Evolutionary conservation across 1,284 basidiomycete species (phyloP).

Genomic region (Cutaneotrichosporon curvatum): DNA sequence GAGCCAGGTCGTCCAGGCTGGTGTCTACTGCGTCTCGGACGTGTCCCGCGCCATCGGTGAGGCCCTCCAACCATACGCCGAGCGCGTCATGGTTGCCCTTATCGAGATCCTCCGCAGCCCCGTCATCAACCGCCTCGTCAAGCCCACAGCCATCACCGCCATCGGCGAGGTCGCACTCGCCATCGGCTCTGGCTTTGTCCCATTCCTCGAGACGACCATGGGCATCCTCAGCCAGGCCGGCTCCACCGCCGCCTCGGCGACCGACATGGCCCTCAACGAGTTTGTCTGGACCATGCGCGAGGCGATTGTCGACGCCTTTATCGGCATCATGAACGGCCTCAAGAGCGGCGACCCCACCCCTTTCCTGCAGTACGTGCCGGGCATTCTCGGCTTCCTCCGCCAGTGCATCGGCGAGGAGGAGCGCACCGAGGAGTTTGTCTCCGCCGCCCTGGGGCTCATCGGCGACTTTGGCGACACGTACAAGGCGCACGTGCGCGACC

Average conservation of each 20-base stretch:
- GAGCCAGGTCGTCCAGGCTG: constrained; percentile 88
- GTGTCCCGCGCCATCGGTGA: constrained; percentile 87
- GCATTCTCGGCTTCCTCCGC: constrained; percentile 75
- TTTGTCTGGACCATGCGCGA: constrained; percentile 87
- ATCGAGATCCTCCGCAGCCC: constrained; percentile 89
- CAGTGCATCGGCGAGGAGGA: constrained; percentile 71
- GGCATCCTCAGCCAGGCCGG: constrained; percentile 85
- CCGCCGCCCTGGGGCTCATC: constrained; percentile 71
- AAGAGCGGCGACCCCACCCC: constrained; percentile 61
- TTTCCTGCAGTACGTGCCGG: constrained; percentile 66
- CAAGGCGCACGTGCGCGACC: constrained; percentile 68
- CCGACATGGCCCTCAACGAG: constrained; percentile 52
- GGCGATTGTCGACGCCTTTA: constrained; percentile 94
- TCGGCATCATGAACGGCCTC: constrained; percentile 84
- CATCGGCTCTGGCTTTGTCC: constrained; percentile 77
- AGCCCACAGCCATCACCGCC: constrained; percentile 88
- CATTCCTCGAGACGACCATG: constrained; percentile 86
- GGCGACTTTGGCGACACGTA: constrained; percentile 89
- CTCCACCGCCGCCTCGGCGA: constrained; percentile 68
- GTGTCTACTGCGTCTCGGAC: constrained; percentile 92
- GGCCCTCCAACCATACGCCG: constrained; percentile 70
- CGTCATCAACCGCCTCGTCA: constrained; percentile 85
- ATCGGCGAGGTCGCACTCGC: constrained; percentile 97
- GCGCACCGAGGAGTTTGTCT: constrained; percentile 68
- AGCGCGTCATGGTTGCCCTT: constrained; percentile 82